These are phyloP conservation scores for Agaricales sp. DNA, from an alignment of 1,284 basidiomycete species.

Conservation along the genomic window DNA sequence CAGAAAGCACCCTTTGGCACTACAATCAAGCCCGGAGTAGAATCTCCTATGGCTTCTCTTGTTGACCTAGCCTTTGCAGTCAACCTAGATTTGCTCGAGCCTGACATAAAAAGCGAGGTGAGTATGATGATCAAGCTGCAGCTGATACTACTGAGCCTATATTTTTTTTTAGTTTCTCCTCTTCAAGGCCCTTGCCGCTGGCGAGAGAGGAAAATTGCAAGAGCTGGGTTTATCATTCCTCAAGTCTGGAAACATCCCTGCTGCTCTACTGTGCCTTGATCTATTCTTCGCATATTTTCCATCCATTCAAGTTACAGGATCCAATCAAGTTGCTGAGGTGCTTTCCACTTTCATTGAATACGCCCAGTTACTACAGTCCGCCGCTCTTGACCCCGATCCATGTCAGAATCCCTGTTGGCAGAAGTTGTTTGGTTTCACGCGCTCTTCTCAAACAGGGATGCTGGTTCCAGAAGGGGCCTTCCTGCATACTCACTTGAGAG, in stretches of 20 bases:
- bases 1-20: background rate
- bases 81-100: background rate
- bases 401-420: conserved; percentile 12
- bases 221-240: conserved; percentile 18
- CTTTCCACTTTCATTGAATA: conserved; percentile 27
- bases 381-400: conserved; percentile 15
- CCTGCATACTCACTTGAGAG: background rate
- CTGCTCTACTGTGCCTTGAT: conserved; percentile 33
- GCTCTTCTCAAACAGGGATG: conserved; percentile 10
- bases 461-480: conserved; percentile 4
- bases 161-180: conserved; percentile 19
- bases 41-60: background rate
- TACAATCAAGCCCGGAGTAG: background rate
- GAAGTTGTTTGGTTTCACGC: conserved; percentile 23
- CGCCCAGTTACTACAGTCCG: conserved; percentile 16
- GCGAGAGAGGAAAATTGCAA: conserved; percentile 17
- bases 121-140: no score
- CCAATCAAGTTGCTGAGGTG: conserved; percentile 17
- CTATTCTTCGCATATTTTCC: conserved; percentile 21
- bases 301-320: conserved; percentile 13
- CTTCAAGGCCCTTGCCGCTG: conserved; percentile 23
- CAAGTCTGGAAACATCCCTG: conserved; percentile 16
- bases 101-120: background rate
- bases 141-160: no score
- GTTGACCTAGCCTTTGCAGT: background rate